Conservation (phyloP, 805 yeast genomes). For the Tetrapisispora taiwanensis region DNA sequence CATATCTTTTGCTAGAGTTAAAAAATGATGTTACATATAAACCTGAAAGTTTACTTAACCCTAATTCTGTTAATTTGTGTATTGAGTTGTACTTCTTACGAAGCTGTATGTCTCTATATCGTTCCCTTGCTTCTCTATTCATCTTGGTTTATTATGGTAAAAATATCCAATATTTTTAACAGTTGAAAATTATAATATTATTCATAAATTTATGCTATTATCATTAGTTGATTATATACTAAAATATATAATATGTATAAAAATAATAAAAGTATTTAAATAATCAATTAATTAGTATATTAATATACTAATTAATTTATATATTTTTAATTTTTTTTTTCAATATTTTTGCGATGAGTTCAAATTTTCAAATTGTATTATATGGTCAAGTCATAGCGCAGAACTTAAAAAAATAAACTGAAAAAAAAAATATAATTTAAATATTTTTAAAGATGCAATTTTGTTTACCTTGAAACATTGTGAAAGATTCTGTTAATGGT, state of each 20-base stretch:
- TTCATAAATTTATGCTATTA: background rate
- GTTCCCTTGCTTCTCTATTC: conserved; percentile 21
- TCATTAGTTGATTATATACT: background rate
- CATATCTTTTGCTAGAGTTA: conserved; percentile 23
- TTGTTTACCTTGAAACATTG: too few relatives aligned
- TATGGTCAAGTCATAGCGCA: too few relatives aligned
- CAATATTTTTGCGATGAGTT: too few relatives aligned
- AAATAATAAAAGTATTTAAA: background rate
- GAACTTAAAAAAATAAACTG: too few relatives aligned
- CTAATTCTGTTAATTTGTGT: conserved; percentile 18
- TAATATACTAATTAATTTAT: background rate
- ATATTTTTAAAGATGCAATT: background rate
- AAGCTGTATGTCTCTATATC: conserved; percentile 19
- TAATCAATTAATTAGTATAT: too few relatives aligned
- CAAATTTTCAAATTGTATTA: too few relatives aligned
- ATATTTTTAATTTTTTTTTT: background rate
- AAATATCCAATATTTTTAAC: too few relatives aligned
- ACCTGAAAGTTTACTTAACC: conserved; percentile 19
- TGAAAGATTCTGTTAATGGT: too few relatives aligned
- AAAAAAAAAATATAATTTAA: too few relatives aligned
- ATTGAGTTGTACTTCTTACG: conserved; percentile 22
- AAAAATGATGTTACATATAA: conserved; percentile 24
- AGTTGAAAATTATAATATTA: background rate
- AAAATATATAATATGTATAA: background rate
- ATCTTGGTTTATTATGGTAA: conserved; percentile 1